A percentile compares a stretch with the other conserved stretches of the same genome.
Evolutionary conservation across 345 rosid genomes (phyloP).

Genomic region (Streptanthus diversifolius): DNA sequence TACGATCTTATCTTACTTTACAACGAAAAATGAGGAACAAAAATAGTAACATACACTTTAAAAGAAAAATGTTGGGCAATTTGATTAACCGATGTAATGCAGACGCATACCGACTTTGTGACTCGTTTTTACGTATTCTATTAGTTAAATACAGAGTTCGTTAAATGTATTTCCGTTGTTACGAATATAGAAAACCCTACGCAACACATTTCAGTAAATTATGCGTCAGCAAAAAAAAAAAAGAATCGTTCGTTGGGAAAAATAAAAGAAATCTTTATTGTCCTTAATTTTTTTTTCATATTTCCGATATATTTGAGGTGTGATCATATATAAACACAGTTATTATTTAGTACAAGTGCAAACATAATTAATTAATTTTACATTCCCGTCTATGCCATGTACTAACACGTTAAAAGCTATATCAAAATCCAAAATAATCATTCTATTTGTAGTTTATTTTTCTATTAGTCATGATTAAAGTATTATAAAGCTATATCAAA

Average conservation of each 20-base stretch:
- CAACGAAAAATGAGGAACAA: neutral
- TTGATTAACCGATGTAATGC: conserved; percentile 8
- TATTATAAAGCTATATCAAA: neutral
- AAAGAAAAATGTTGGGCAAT: conserved; percentile 7
- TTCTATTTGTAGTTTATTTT: neutral
- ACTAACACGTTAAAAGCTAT: neutral
- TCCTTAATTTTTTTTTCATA: neutral
- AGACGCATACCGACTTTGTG: conserved; percentile 5
- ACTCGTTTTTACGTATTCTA: conserved; percentile 4
- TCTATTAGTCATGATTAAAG: neutral
- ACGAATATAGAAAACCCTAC: conserved; percentile 18
- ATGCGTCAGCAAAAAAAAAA: conserved; percentile 4
- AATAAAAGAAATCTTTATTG: neutral
- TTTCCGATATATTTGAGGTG: neutral
- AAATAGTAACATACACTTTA: neutral
- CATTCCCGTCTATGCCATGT: neutral
- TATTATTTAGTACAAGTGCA: neutral
- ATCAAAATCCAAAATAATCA: neutral
- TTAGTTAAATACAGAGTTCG: neutral
- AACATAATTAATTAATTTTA: neutral
- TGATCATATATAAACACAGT: neutral
- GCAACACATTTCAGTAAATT: conserved; percentile 9
- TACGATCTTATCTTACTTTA: neutral
- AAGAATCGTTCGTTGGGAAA: neutral
- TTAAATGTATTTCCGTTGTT: conserved; percentile 13